Conservation (phyloP, 768 basidiomycete genomes). For the Coprinopsis cinerea region DNA sequence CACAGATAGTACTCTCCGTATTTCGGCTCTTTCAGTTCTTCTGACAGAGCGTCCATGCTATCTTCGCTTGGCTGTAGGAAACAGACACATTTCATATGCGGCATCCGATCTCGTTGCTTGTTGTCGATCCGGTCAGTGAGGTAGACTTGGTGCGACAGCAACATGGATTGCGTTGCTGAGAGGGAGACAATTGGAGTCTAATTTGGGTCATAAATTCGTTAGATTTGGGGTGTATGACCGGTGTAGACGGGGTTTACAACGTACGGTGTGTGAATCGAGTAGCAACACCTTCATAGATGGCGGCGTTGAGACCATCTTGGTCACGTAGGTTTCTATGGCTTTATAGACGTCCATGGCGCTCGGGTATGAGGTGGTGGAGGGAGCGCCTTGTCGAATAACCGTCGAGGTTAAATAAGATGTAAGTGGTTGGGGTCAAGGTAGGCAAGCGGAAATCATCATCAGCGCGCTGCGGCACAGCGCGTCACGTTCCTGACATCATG, state of each 20-base stretch:
- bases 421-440: not conserved
- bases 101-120: constrained; percentile 82
- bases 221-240: no score
- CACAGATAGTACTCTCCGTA: constrained; percentile 99
- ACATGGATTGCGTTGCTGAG: constrained; percentile 87
- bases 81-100: constrained; percentile 96
- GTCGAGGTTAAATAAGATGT: not conserved
- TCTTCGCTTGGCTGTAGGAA: constrained; percentile 81
- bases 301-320: constrained; percentile 81
- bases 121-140: constrained; percentile 98
- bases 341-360: constrained; percentile 88
- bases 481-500: constrained; percentile 1
- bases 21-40: constrained; percentile 83
- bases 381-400: no score
- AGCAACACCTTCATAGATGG: constrained; percentile 93
- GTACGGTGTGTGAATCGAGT: constrained; percentile 88
- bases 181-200: constrained; percentile 95
- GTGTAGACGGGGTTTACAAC: no score
- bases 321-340: constrained; percentile 90
- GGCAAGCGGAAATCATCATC: not conserved
- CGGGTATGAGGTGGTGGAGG: no score
- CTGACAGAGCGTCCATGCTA: constrained; percentile 76
- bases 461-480: not conserved
- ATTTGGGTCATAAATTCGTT: no score
- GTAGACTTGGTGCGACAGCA: constrained; percentile 95